Conservation (phyloP, 2,329 filamentous ascomycete species). For the Fusarium sp. region DNA sequence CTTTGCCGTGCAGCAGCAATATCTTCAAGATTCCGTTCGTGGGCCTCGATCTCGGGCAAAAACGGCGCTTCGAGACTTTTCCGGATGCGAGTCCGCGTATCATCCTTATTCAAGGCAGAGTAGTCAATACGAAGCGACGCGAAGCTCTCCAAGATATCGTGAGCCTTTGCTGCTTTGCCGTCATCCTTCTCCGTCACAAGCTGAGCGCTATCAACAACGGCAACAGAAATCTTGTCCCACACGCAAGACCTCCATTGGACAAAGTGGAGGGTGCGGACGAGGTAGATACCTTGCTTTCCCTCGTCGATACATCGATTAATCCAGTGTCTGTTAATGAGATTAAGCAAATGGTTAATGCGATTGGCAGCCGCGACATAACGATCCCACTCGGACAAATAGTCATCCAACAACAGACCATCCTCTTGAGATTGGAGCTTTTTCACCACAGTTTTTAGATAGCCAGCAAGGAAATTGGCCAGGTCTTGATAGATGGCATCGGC, state of each 20-base stretch:
- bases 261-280: not conserved
- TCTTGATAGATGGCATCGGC: not conserved
- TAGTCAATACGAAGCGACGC: not conserved
- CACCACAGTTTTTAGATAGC: not conserved
- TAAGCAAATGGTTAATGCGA: not conserved
- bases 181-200: not conserved
- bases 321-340: slow-evolving; percentile 7
- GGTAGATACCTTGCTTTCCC: not conserved
- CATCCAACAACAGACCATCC: not conserved
- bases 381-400: not conserved
- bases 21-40: not conserved
- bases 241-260: not conserved
- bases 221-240: not conserved
- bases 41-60: not conserved
- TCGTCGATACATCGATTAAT: not conserved
- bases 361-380: not conserved
- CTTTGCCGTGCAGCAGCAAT: too few relatives aligned
- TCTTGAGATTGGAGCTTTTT: not conserved
- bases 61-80: not conserved
- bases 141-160: not conserved
- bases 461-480: not conserved
- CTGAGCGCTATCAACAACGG: not conserved
- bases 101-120: not conserved
- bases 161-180: not conserved
- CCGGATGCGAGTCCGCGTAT: not conserved